Base-by-base conservation (phyloP, 306 rosid genomes). In the Cucurbita ficifolia region DNA sequence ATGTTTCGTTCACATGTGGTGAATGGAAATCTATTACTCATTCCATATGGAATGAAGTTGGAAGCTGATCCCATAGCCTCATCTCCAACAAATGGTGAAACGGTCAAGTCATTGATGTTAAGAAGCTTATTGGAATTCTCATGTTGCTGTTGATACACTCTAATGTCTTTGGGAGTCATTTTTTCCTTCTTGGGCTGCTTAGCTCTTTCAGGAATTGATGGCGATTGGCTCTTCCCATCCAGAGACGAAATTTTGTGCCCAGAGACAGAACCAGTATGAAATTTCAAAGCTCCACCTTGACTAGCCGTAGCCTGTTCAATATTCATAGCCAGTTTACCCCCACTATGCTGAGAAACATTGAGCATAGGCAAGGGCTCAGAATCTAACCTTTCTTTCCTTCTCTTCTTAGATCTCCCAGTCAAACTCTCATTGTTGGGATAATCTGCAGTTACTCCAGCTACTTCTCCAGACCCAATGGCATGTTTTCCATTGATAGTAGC, bases 281-380 rank as follows among this genome's bases (percentile, higher is more conserved):
- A 80, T 73, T 75, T 76, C 5, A 54, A 65, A 59, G 45, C 75
- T 74, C 77, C 87, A 61, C 74, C 75, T 1, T 22, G 73, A 75
- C 39, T 56, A 67, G 63, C 78, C 76, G 72, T 79, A 51, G 55
- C 52, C 45, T 68, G 77, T 54, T 77, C 83, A 64, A 79, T 55
- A 71, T 73, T 79, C 74, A 73, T 21, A 53, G 81, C 71, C 81
- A 68, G 56, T 55, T 61, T 54, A 75, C 74, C 59, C 65, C 77
- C 83, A 63, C 77, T 75, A 75, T 88, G 85, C 53, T 24, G 77
- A 74, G 87, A 81, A 79, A 76, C 65, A 62, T 13, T 70, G 64
- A 79, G 81, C 80, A 85, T 48, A 24, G 96, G 89, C 81, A 83
- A 88, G 8, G 86, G 68, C 73, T 88, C 86, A 33, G 74, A 77